These are phyloP conservation scores for Alternaria ventricosa DNA, from an alignment of 2,329 filamentous ascomycete species.

Conservation along the genomic window DNA sequence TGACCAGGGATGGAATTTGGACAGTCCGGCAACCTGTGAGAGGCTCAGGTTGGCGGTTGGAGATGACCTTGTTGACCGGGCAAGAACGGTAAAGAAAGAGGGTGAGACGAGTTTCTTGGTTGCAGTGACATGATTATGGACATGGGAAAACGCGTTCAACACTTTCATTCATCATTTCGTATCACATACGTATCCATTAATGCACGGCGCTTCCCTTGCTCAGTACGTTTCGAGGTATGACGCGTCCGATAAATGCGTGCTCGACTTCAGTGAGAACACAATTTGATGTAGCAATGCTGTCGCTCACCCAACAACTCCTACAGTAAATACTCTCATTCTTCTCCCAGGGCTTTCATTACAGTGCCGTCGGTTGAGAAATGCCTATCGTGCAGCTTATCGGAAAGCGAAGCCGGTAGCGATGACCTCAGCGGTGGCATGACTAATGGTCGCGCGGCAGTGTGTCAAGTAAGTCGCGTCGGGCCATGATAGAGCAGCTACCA, in stretches of 20 bases:
- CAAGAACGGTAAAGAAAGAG: slow-evolving; percentile 70
- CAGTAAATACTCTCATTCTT: too few relatives aligned
- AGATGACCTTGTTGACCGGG: slow-evolving; percentile 77
- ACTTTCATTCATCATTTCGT: too few relatives aligned
- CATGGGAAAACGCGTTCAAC: neutral
- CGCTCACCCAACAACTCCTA: too few relatives aligned
- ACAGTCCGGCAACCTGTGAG: slow-evolving; percentile 84
- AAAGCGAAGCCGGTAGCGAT: neutral
- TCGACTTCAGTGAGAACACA: too few relatives aligned
- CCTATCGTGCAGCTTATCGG: slow-evolving; percentile 1
- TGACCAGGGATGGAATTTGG: slow-evolving; percentile 62
- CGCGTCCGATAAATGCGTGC: too few relatives aligned
- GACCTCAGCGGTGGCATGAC: slow-evolving; percentile 7
- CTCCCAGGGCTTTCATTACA: neutral
- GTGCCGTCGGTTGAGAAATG: neutral
- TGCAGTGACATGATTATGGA: slow-evolving; percentile 26
- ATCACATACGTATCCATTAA: neutral
- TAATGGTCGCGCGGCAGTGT: slow-evolving; percentile 18
- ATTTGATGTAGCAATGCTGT: too few relatives aligned
- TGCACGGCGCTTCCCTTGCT: too few relatives aligned
- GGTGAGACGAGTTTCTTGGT: slow-evolving; percentile 62
- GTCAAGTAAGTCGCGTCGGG: slow-evolving; percentile 11
- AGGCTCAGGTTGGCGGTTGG: slow-evolving; percentile 78
- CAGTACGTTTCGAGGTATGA: neutral
- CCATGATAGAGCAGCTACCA: neutral